Evolutionary conservation across 2,329 filamentous ascomycete species (phyloP), one percentile per base, ranked within the genome.

Genomic region (Clonostachys byssicola): DNA sequence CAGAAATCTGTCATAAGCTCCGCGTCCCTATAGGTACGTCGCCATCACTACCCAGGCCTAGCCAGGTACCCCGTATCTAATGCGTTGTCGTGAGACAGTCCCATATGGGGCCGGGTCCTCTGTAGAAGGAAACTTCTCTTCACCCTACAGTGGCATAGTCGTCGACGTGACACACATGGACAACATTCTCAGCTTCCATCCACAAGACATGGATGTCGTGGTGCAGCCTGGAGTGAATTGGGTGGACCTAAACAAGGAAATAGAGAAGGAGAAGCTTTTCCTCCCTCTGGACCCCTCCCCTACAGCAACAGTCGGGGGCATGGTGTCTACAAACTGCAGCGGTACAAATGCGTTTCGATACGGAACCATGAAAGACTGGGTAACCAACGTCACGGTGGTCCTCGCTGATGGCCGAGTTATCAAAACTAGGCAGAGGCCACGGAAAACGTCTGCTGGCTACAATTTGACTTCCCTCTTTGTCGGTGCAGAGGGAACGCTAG

Each of bases 341-440:
- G 78, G 78, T 0, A 81, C 78, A 1, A 80, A 81, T 53, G 77
- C 78, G 2, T 72, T 78, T 48, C 70, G 84, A 45, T 88, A 89
- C 56, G 86, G 86, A 0, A 88, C 85, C 0, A 89, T 89, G 86
- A 86, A 85, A 54, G 86, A 89, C 52, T 89, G 83, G 74, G 85
- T 89, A 2, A 69, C 89, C 49, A 86, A 83, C 52, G 61, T 89
- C 20, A 89, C 85, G 0, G 83, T 88, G 0, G 85, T 89, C 0
- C 71, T 89, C 40, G 80, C 85, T 1, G 84, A 89, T 57, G 86
- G 86, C 1, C 75, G 73, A 0, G 50, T 70, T n/a, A 81, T 90
- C 62, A 88, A 87, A 57, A 89, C 86, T 0, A 71, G 85, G 12
- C 72, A 74, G 35, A 71, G 86, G 5, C 85, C 86, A 3, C 71